Conservation (phyloP, 805 yeast genomes). For the Kuraishia cidri region DNA sequence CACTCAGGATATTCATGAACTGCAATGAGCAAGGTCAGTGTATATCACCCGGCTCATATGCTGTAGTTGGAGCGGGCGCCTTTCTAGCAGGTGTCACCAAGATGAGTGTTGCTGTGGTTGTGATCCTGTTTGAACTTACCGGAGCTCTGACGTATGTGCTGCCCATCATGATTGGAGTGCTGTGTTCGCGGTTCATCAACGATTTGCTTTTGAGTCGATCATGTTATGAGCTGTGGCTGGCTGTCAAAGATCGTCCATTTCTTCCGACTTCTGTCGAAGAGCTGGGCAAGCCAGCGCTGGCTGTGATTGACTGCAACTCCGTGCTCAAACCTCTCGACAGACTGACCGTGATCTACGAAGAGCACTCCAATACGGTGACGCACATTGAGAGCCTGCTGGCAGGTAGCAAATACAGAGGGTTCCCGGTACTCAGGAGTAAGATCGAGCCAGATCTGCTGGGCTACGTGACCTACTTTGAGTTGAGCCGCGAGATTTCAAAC, state of each 20-base stretch:
- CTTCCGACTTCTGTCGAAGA: conserved; percentile 28
- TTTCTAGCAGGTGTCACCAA: conserved; percentile 76
- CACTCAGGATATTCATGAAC: conserved; percentile 24
- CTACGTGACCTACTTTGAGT: conserved; percentile 27
- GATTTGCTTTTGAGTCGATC: conserved; percentile 52
- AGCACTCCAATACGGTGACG: conserved; percentile 14
- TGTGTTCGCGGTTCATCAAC: conserved; percentile 64
- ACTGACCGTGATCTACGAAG: conserved; percentile 20
- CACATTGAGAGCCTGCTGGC: conserved; percentile 18
- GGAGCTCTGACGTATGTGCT: conserved; percentile 80
- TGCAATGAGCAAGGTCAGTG: conserved; percentile 38
- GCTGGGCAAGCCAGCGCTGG: conserved; percentile 21
- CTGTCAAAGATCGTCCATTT: conserved; percentile 28
- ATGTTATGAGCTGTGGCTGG: conserved; percentile 56
- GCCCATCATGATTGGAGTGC: conserved; percentile 80
- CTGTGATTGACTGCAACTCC: conserved; percentile 23
- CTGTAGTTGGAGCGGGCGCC: conserved; percentile 83
- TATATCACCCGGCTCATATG: conserved; percentile 81
- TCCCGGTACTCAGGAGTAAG: conserved; percentile 31
- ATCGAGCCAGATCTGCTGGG: conserved; percentile 28
- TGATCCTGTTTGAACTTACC: conserved; percentile 72
- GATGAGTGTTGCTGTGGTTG: conserved; percentile 73
- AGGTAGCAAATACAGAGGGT: conserved; percentile 21
- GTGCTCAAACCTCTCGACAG: conserved; percentile 23
- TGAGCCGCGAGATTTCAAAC: conserved; percentile 17